Base-by-base conservation (phyloP, 2,329 filamentous ascomycete species). In the Aspergillus fumigatus region DNA sequence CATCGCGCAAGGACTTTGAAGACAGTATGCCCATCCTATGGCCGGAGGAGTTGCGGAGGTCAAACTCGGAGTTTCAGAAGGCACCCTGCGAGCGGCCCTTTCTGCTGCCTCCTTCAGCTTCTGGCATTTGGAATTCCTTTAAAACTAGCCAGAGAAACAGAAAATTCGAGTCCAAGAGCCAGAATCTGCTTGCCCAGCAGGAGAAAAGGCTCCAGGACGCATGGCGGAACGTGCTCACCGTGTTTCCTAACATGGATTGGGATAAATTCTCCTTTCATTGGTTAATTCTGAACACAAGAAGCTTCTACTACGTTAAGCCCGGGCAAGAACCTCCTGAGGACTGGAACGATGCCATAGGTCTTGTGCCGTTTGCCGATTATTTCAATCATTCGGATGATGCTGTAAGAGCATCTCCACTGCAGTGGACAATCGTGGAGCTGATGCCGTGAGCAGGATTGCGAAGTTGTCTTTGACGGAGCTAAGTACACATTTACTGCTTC, bases 1-100 rank as follows among this genome's bases (percentile, higher is more conserved):
- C 91, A 0, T 80, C 79, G 0, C 72, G 73, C 3, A 70, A 77
- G 7, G 86, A 89, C 60, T 82, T 95, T 58, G 65, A 77, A 62
- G 70, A 74, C 2, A 81, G 77, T 27, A 79, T 87, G 74, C 84
- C 85, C 0, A 67, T 87, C 1, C 75, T 82, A 53, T 87, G 83
- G 81, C 69, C 77, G 2, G 55, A 68, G 9, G 58, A 70, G 0
- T 63, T 83, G 0, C 77, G 71, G 74, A 62, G 62, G 62, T 54
- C 68, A 67, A 27, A 53, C 23, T 67, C 70, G 71, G 48, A 70
- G 70, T 57, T 23, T 3, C 48, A 48, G 19, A 23, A 64, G 64
- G 58, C 66, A 63, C 58, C 67, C 62, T 10, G 17, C n/a, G 32
- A 45, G 3, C 6, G 29, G 2, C 47, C 23, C 9, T 50, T 38